Percentiles rank a stretch among this genome's conserved stretches.
Evolutionary conservation across 2,329 filamentous ascomycete genomes (phyloP).

Genomic region (Aspergillus transmontanensis): DNA sequence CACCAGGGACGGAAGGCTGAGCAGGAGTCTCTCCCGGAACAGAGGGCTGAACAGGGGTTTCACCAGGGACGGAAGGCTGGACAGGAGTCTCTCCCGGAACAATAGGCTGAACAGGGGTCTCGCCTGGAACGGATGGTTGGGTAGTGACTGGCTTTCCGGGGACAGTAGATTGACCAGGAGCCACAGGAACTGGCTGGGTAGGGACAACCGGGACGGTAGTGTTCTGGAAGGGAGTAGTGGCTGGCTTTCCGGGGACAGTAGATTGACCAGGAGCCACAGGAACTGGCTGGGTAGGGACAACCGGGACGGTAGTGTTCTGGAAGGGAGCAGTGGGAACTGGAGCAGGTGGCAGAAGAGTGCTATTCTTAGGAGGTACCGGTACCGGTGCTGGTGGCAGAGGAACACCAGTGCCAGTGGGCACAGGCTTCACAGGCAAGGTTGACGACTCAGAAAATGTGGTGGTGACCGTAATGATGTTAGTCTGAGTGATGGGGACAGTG

Average conservation of each 20-base stretch:
- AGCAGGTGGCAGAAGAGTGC: slow-evolving; percentile 13
- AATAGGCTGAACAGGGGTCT: slow-evolving; percentile 9
- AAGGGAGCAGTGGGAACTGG: slow-evolving; percentile 14
- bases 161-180: background rate
- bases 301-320: slow-evolving; percentile 21
- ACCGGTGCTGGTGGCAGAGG: slow-evolving; percentile 5
- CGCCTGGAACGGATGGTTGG: slow-evolving; percentile 3
- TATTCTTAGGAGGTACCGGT: background rate
- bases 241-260: background rate
- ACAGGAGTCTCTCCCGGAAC: slow-evolving; percentile 11
- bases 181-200: slow-evolving; percentile 17
- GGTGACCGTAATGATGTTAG: slow-evolving; percentile 33
- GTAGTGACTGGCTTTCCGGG: no score
- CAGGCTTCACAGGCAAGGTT: slow-evolving; percentile 12
- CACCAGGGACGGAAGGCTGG: slow-evolving; percentile 7
- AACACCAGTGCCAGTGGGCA: slow-evolving; percentile 19
- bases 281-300: slow-evolving; percentile 15
- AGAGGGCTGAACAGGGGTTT: slow-evolving; percentile 1
- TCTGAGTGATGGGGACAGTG: slow-evolving; percentile 35
- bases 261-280: slow-evolving; percentile 10
- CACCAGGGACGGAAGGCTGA: background rate
- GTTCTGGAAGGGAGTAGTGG: slow-evolving; percentile 18
- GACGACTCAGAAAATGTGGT: slow-evolving; percentile 30
- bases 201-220: slow-evolving; percentile 17
- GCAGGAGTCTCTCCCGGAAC: slow-evolving; percentile 11